Percentiles rank a stretch among this genome's conserved stretches.
Evolutionary conservation across 2,329 filamentous ascomycete genomes (phyloP).

Genomic region (Penicillium psychrosexuale): DNA sequence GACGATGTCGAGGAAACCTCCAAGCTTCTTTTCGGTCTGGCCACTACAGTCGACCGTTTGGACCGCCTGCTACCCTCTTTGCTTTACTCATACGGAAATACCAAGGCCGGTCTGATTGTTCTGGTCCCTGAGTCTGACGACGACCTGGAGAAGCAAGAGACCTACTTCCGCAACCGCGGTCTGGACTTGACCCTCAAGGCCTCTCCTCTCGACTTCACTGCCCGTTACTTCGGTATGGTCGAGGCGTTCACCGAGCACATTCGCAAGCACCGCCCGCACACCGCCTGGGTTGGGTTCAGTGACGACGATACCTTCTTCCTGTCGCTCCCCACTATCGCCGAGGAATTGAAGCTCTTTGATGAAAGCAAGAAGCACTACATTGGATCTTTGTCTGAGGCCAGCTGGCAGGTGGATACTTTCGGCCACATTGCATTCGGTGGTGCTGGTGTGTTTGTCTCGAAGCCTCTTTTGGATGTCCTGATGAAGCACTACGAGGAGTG

Average conservation of each 20-base stretch:
- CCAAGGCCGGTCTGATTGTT: conserved; percentile 42
- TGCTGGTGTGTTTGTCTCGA: conserved; percentile 45
- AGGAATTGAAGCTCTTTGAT: conserved; percentile 41
- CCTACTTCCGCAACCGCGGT: conserved; percentile 43
- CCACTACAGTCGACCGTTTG: conserved; percentile 44
- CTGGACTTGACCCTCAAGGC: conserved; percentile 40
- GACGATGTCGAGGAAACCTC: conserved; percentile 40
- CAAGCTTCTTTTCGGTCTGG: conserved; percentile 42
- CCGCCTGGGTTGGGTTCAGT: conserved; percentile 43
- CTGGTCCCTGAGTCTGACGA: conserved; percentile 42
- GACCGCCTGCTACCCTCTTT: conserved; percentile 41
- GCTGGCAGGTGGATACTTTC: conserved; percentile 45
- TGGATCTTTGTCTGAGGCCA: conserved; percentile 43
- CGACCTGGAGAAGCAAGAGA: conserved; percentile 39
- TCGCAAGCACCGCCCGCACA: conserved; percentile 39
- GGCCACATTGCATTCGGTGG: conserved; percentile 46
- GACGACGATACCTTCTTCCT: conserved; percentile 47
- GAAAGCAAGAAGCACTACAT: conserved; percentile 43
- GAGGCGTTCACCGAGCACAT: conserved; percentile 41
- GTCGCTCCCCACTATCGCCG: conserved; percentile 38
- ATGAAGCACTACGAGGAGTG: conserved; percentile 42
- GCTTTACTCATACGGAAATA: conserved; percentile 43
- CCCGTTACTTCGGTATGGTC: conserved; percentile 44
- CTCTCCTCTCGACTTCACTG: conserved; percentile 42
- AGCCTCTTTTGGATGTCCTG: conserved; percentile 39